Percentiles rank a stretch among this genome's conserved stretches.
These are phyloP conservation scores for Lentinula guzmanii DNA, from an alignment of 768 basidiomycete species.

Conservation along the genomic window DNA sequence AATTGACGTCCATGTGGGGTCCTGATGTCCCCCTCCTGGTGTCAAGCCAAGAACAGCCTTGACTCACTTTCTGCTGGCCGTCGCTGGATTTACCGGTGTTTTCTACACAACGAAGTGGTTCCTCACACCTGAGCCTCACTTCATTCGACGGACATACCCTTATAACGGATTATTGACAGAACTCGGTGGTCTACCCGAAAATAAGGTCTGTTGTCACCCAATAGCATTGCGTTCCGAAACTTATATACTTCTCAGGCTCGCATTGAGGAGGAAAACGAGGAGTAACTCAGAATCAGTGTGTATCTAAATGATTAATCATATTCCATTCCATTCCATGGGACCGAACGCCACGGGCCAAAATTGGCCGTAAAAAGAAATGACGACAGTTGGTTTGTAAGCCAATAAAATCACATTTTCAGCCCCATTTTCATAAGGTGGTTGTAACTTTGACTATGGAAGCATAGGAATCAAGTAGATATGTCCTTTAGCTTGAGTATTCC, in stretches of 20 bases:
- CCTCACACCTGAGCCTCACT: conserved; percentile 56
- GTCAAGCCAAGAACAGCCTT: conserved; percentile 55
- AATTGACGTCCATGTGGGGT: conserved; percentile 83
- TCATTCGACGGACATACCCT: conserved; percentile 70
- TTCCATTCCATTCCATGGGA: not conserved
- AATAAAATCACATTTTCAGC: no score
- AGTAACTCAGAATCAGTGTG: not conserved
- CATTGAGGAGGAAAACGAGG: conserved; percentile 6
- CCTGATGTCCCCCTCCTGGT: conserved; percentile 57
- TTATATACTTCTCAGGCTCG: conserved; percentile 3
- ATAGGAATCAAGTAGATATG: no score
- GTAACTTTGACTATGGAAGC: no score
- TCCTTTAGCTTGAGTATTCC: no score
- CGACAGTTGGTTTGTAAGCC: no score
- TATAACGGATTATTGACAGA: conserved; percentile 69
- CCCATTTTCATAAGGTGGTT: no score
- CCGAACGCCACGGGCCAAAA: not conserved
- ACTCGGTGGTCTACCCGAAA: conserved; percentile 72
- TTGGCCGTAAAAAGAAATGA: no score
- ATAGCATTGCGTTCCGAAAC: not conserved
- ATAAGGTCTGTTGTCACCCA: conserved; percentile 48
- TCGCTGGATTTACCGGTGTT: conserved; percentile 55
- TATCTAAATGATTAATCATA: not conserved
- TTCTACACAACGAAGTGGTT: conserved; percentile 53
- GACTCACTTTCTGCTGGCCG: conserved; percentile 58